These are phyloP conservation scores for Saitozyma podzolica DNA, from an alignment of 768 basidiomycete species.

Conservation along the genomic window DNA sequence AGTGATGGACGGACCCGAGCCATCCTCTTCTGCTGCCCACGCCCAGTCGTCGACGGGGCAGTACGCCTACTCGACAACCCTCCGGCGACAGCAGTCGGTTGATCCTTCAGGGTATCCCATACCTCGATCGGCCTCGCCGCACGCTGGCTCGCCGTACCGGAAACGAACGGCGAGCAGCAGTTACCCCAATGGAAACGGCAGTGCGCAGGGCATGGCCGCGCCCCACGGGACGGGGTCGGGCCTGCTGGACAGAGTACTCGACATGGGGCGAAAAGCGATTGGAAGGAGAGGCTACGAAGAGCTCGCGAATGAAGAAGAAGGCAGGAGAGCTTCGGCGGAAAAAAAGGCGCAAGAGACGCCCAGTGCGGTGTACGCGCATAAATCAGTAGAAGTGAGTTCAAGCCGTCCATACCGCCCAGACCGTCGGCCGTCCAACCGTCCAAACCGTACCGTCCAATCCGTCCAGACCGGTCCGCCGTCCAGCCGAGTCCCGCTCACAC, in stretches of 20 bases:
- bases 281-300: constrained; percentile 31
- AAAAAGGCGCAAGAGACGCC: constrained; percentile 43
- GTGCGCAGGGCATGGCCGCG: not conserved
- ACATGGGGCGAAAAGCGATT: constrained; percentile 20
- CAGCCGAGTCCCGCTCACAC: not conserved
- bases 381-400: constrained; percentile 40
- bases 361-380: constrained; percentile 45
- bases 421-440: not conserved
- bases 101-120: constrained; percentile 14
- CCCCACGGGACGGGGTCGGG: not conserved
- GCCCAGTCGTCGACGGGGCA: constrained; percentile 11
- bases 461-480: not conserved
- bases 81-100: constrained; percentile 30
- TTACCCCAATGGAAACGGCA: constrained; percentile 5
- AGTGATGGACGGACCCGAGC: not conserved
- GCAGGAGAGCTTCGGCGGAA: constrained; percentile 16
- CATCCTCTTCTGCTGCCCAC: constrained; percentile 3
- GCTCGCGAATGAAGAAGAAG: constrained; percentile 22
- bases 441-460: not conserved
- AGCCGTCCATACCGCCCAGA: not conserved
- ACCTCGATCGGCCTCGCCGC: constrained; percentile 8
- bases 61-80: constrained; percentile 46
- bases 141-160: constrained; percentile 11
- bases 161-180: constrained; percentile 2
- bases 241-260: constrained; percentile 14